phyloP scores from a whole-genome alignment of 2,329 filamentous ascomycete species.

The Penicillium sp. region DNA sequence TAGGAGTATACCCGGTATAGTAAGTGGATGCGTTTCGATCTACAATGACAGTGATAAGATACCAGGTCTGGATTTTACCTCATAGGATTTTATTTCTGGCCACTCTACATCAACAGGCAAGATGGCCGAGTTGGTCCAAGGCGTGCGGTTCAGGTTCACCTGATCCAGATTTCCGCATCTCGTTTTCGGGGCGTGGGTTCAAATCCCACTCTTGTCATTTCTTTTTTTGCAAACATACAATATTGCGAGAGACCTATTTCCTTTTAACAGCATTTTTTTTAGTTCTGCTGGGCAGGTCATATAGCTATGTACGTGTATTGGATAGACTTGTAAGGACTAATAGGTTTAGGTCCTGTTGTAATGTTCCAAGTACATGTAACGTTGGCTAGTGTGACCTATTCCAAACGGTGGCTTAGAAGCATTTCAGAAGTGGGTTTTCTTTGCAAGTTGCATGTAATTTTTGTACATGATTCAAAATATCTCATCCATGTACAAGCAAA shows the following conservation, averaged over 20 bases:
- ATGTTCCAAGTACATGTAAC: no score
- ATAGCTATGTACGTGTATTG: no score
- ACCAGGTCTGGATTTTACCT: accelerated
- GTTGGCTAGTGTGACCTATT: no score
- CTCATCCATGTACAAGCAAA: not conserved
- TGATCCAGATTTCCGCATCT: constrained; percentile 24
- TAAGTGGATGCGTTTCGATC: not conserved
- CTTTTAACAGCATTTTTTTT: no score
- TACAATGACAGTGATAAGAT: not conserved
- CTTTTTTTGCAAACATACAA: not conserved
- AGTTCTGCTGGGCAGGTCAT: no score
- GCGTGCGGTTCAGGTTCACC: constrained; percentile 35
- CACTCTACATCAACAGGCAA: constrained; percentile 20
- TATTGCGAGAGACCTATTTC: no score
- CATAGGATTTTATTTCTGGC: not conserved
- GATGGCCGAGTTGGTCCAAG: constrained; percentile 40
- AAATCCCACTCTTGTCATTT: constrained; percentile 23
- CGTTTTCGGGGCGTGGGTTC: constrained; percentile 22
- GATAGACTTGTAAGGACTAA: no score
- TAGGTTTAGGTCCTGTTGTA: no score
- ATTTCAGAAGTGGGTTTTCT: no score
- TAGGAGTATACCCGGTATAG: not conserved
- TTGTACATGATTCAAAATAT: no score
- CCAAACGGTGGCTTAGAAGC: no score
- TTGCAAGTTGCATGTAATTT: no score